phyloP scores from a whole-genome alignment of 176 grass and related monocot genomes.

The Tillandsia leiboldiana region DNA sequence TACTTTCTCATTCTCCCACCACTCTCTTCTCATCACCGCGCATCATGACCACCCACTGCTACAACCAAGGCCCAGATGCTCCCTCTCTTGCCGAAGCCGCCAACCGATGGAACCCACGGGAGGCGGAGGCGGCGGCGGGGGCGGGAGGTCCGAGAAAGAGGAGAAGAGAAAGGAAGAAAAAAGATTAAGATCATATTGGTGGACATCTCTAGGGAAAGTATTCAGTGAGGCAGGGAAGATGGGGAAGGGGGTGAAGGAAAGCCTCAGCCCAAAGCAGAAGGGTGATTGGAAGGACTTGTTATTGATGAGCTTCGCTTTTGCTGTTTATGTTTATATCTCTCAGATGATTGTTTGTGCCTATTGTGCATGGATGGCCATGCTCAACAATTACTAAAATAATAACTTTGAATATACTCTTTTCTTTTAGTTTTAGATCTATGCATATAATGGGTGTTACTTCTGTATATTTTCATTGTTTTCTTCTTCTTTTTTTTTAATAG shows the following conservation, averaged over 20 bases:
- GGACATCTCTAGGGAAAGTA: conserved; percentile 27
- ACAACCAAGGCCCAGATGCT: conserved; percentile 22
- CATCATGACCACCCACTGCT: neutral
- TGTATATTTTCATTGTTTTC: neutral
- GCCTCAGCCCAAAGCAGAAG: conserved; percentile 51
- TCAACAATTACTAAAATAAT: conserved; percentile 17
- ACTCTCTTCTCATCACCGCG: conserved; percentile 3
- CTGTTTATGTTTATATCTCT: conserved; percentile 77
- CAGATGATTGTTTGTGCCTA: conserved; percentile 70
- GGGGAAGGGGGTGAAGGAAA: conserved; percentile 34
- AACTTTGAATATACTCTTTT: too few species aligned
- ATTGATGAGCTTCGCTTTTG: conserved; percentile 82
- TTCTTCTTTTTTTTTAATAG: neutral
- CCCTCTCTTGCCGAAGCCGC: conserved; percentile 30
- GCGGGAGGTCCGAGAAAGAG: conserved; percentile 3
- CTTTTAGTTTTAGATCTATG: neutral
- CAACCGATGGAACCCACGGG: conserved; percentile 20
- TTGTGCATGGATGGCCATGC: conserved; percentile 61
- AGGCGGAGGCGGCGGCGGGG: neutral
- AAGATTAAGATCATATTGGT: conserved; percentile 1
- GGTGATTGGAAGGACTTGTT: conserved; percentile 72
- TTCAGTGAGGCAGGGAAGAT: conserved; percentile 27
- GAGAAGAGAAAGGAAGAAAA: conserved; percentile 15
- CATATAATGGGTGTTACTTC: neutral
- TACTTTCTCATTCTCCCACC: conserved; percentile 23